Evolutionary conservation across 2,329 filamentous ascomycete genomes (phyloP).

Genomic region (Amauroascus verrucosus): DNA sequence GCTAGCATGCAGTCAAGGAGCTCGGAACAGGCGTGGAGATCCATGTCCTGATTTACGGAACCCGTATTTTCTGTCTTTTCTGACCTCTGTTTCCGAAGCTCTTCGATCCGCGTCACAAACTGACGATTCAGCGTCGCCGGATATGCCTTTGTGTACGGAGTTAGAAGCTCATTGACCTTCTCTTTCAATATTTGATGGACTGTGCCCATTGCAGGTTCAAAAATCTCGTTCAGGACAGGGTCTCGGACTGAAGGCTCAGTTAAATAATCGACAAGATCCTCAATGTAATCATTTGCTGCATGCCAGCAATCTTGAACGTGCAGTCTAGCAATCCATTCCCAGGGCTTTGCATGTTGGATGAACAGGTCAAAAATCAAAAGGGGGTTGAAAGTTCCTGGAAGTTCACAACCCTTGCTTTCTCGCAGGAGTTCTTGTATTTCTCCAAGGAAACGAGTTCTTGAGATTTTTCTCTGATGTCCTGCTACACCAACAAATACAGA

Average conservation of each 20-base stretch:
- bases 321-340: slow-evolving; percentile 34
- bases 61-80: background rate
- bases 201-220: slow-evolving; percentile 8
- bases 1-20: slow-evolving; percentile 30
- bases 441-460: background rate
- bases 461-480: background rate
- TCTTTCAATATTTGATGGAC: slow-evolving; percentile 2
- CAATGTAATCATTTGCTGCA: slow-evolving; percentile 27
- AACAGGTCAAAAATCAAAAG: slow-evolving; percentile 51
- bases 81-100: background rate
- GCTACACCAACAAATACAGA: too few relatives aligned
- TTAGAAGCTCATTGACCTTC: slow-evolving; percentile 16
- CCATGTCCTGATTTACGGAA: slow-evolving; percentile 21
- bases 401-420: slow-evolving; percentile 42
- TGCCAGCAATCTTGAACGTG: slow-evolving; percentile 32
- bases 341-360: slow-evolving; percentile 45
- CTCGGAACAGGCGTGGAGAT: slow-evolving; percentile 26
- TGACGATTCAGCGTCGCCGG: slow-evolving; percentile 10
- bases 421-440: slow-evolving; percentile 32
- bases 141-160: slow-evolving; percentile 11
- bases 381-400: slow-evolving; percentile 51
- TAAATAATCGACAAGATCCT: slow-evolving; percentile 13
- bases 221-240: slow-evolving; percentile 11
- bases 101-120: background rate
- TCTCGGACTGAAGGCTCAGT: background rate